Conservation (phyloP, 2,329 filamentous ascomycete species). For the Neonectria punicea region DNA sequence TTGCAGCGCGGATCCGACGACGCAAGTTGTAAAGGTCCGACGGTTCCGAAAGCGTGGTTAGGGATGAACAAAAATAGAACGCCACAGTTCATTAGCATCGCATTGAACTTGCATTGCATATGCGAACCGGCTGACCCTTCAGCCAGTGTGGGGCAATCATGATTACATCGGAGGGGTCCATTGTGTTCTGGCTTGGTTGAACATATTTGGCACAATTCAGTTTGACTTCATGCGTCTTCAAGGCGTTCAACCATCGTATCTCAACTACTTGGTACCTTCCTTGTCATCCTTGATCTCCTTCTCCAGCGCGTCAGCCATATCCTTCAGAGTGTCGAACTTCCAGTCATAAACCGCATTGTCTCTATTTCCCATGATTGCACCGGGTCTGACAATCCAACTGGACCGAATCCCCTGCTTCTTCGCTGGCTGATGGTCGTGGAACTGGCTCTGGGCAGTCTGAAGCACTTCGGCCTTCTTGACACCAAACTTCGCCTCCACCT, state of each 20-base stretch:
- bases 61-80: background rate
- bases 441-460: conserved; percentile 76
- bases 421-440: conserved; percentile 75
- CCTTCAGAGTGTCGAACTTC: conserved; percentile 67
- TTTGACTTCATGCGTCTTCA: background rate
- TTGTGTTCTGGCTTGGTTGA: background rate
- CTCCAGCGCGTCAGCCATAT: conserved; percentile 63
- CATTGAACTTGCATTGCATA: background rate
- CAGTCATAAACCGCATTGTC: conserved; percentile 61
- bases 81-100: background rate
- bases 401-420: conserved; percentile 65
- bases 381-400: conserved; percentile 69
- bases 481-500: conserved; percentile 64
- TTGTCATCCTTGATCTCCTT: conserved; percentile 20
- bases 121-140: background rate
- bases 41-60: background rate
- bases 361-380: conserved; percentile 52
- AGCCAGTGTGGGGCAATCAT: background rate
- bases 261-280: background rate
- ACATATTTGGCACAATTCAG: too few species aligned
- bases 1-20: conserved; percentile 29
- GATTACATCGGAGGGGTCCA: background rate
- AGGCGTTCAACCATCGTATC: background rate
- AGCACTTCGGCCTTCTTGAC: conserved; percentile 65
- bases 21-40: conserved; percentile 5